A percentile compares a stretch with the other conserved stretches of the same genome.
Conservation (phyloP, 345 rosid genomes). For the Camelina laxa region DNA sequence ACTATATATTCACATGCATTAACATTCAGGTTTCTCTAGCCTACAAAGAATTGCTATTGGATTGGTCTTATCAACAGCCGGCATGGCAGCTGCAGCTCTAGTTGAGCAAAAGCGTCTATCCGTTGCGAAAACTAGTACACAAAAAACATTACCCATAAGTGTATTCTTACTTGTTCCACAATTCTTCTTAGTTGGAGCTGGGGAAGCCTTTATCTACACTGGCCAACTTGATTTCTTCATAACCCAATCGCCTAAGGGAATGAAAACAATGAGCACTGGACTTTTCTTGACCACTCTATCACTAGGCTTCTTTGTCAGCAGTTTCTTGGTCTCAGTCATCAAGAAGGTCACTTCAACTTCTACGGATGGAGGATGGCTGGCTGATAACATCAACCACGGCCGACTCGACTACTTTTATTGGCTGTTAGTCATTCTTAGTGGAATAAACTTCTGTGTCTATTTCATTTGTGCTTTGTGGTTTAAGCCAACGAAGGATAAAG, state of each 20-base stretch:
- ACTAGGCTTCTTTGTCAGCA: slow-evolving; percentile 68
- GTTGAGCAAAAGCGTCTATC: slow-evolving; percentile 52
- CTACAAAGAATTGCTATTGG: slow-evolving; percentile 69
- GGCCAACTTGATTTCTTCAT: slow-evolving; percentile 82
- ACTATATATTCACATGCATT: background rate
- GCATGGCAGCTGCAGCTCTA: slow-evolving; percentile 66
- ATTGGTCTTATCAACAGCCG: slow-evolving; percentile 56
- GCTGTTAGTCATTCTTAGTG: slow-evolving; percentile 50
- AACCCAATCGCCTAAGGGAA: slow-evolving; percentile 66
- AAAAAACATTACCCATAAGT: slow-evolving; percentile 48
- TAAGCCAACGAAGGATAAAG: slow-evolving; percentile 50
- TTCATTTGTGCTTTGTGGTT: slow-evolving; percentile 49
- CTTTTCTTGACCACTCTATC: slow-evolving; percentile 67
- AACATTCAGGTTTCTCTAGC: slow-evolving; percentile 57
- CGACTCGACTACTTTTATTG: slow-evolving; percentile 60
- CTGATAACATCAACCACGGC: slow-evolving; percentile 58
- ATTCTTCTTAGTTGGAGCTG: slow-evolving; percentile 69
- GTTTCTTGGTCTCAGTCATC: slow-evolving; percentile 58
- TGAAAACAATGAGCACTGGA: slow-evolving; percentile 79
- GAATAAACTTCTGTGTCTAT: slow-evolving; percentile 49
- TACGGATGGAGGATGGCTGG: slow-evolving; percentile 49
- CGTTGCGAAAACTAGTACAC: slow-evolving; percentile 44
- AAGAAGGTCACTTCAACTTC: slow-evolving; percentile 45
- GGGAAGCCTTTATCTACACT: slow-evolving; percentile 69
- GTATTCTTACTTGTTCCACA: slow-evolving; percentile 65